Evolutionary conservation across 202 grass and related monocot species (phyloP).

Genomic region (Schoenoplectus triqueter): DNA sequence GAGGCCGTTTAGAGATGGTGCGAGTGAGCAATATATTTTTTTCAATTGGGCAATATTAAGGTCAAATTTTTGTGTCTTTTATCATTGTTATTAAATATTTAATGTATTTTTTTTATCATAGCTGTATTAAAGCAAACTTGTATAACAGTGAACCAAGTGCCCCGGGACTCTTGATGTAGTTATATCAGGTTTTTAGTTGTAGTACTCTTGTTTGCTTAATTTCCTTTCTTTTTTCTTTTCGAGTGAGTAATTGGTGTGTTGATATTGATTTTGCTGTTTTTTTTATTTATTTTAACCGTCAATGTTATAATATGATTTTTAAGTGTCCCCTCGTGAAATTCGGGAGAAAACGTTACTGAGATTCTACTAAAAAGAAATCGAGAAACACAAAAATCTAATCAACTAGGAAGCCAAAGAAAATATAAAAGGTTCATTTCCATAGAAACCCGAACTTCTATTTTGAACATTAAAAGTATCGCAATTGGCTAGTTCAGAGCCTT

Average conservation of each 20-base stretch:
- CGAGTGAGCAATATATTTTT: constrained; percentile 28
- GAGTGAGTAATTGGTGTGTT: background rate
- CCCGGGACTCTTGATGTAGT: background rate
- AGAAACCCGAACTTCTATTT: too few relatives aligned
- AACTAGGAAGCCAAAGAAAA: too few relatives aligned
- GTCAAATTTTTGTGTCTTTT: constrained; percentile 35
- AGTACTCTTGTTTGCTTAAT: background rate
- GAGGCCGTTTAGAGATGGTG: constrained; percentile 33
- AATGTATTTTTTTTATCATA: constrained; percentile 27
- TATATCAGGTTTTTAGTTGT: constrained; percentile 5
- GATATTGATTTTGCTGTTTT: background rate
- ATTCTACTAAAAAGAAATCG: too few relatives aligned
- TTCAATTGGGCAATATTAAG: constrained; percentile 36
- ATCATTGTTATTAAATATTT: constrained; percentile 30
- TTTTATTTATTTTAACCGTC: background rate
- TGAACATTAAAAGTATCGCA: too few relatives aligned
- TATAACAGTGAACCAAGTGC: constrained; percentile 15
- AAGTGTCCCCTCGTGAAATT: too few relatives aligned
- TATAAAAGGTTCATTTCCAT: too few relatives aligned
- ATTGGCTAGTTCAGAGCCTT: too few relatives aligned
- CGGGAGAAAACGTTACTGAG: too few relatives aligned
- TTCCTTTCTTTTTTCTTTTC: background rate
- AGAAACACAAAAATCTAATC: too few relatives aligned
- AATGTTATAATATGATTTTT: background rate
- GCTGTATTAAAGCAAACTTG: constrained; percentile 5